Percentiles rank a stretch among this genome's conserved stretches.
Conservation (phyloP, 805 yeast species). For the Metschnikowia noctiluminum region DNA sequence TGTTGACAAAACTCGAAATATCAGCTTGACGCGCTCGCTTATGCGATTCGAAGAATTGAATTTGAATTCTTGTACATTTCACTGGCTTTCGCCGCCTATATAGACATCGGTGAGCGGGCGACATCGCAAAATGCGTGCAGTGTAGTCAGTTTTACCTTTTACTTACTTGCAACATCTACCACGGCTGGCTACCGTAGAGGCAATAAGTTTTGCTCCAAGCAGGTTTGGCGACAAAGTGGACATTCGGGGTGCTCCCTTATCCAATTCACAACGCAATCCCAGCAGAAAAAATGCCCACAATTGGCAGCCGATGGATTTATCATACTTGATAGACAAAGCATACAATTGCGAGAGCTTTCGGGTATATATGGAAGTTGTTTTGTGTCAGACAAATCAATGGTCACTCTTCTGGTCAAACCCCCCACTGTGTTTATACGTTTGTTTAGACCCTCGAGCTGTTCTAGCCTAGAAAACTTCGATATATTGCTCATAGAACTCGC, state of each 20-base stretch:
- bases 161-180: too few relatives aligned
- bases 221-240: constrained; percentile 79
- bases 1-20: too few relatives aligned
- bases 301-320: constrained; percentile 77
- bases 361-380: constrained; percentile 63
- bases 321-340: constrained; percentile 81
- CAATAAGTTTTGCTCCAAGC: constrained; percentile 59
- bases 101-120: too few relatives aligned
- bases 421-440: constrained; percentile 4
- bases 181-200: constrained; percentile 40
- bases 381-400: constrained; percentile 56
- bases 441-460: constrained; percentile 12
- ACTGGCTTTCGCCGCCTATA: too few relatives aligned
- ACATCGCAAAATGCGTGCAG: too few relatives aligned
- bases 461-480: constrained; percentile 6
- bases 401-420: constrained; percentile 13
- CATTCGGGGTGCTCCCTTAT: constrained; percentile 83
- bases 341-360: constrained; percentile 67
- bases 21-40: too few relatives aligned
- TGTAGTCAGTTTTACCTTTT: too few relatives aligned
- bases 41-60: too few relatives aligned
- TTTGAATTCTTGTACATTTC: too few relatives aligned
- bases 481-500: background rate
- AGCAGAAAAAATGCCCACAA: constrained; percentile 93
- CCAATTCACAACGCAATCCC: constrained; percentile 91